These are phyloP conservation scores for Cyclanthera cordifolia DNA, from an alignment of 306 rosid genomes.

Conservation along the genomic window DNA sequence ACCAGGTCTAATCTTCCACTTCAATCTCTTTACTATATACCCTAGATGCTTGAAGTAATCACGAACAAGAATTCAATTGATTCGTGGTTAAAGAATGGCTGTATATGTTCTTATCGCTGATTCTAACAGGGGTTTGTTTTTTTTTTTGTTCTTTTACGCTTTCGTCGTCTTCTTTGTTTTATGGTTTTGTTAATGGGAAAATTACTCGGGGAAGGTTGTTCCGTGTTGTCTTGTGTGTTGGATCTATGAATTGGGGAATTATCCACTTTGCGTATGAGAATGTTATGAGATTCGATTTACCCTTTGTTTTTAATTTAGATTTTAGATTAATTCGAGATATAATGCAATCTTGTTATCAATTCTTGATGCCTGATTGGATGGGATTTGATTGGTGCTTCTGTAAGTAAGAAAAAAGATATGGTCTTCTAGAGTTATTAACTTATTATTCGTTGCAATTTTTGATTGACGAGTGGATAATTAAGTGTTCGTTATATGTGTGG, in stretches of 20 bases:
- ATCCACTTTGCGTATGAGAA: neutral
- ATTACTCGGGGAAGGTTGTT: neutral
- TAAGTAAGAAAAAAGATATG: neutral
- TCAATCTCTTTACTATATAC: neutral
- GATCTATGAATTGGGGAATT: neutral
- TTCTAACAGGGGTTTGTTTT: neutral
- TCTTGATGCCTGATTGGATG: neutral
- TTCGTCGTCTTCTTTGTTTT: neutral
- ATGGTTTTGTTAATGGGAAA: neutral
- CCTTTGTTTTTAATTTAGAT: neutral
- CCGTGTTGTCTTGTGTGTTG: neutral
- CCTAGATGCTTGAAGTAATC: slow-evolving; percentile 12
- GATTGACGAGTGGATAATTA: neutral
- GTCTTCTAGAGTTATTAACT: neutral
- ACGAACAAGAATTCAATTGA: neutral
- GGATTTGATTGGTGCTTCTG: neutral
- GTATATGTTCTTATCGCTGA: neutral
- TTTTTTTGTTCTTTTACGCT: neutral
- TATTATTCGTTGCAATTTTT: neutral
- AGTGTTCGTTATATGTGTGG: slow-evolving; percentile 3
- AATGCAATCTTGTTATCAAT: neutral
- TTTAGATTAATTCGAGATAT: neutral
- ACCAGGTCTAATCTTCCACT: slow-evolving; percentile 45
- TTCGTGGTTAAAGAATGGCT: neutral
- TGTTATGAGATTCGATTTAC: neutral